phyloP scores from a whole-genome alignment of 2,329 filamentous ascomycete species.

The Pseudovirgaria hyperparasitica region DNA sequence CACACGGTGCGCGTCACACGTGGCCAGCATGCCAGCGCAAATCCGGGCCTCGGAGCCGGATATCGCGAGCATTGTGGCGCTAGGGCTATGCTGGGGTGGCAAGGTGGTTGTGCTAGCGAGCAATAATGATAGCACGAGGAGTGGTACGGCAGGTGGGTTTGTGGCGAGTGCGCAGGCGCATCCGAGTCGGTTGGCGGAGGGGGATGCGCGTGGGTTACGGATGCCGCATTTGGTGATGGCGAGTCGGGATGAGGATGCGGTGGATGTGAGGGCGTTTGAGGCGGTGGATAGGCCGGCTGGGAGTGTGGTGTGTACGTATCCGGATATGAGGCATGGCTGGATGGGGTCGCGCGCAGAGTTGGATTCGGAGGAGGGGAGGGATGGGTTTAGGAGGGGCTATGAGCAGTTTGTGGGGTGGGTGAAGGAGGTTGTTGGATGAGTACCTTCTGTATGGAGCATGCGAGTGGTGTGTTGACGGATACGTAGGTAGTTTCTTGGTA shows the following conservation, averaged over 20 bases:
- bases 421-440: too few species aligned
- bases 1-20: background rate
- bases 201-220: slow-evolving; percentile 36
- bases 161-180: slow-evolving; percentile 38
- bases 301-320: too few species aligned
- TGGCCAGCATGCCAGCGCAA: background rate
- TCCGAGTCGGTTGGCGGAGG: slow-evolving; percentile 41
- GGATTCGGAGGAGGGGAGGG: too few species aligned
- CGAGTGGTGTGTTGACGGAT: too few species aligned
- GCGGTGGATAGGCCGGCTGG: too few species aligned
- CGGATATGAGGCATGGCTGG: too few species aligned
- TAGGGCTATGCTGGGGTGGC: slow-evolving; percentile 6
- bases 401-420: too few species aligned
- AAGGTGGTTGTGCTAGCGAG: slow-evolving; percentile 2
- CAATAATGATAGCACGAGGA: background rate
- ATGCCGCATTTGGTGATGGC: slow-evolving; percentile 40
- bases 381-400: too few species aligned
- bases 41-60: background rate
- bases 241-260: slow-evolving; percentile 38
- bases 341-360: too few species aligned
- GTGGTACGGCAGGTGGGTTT: slow-evolving; percentile 18
- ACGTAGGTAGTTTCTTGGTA: too few species aligned
- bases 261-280: slow-evolving; percentile 28
- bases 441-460: too few species aligned
- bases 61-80: slow-evolving; percentile 1